Evolutionary conservation across 2,329 filamentous ascomycete genomes (phyloP).

Genomic region (Fusarium musae): DNA sequence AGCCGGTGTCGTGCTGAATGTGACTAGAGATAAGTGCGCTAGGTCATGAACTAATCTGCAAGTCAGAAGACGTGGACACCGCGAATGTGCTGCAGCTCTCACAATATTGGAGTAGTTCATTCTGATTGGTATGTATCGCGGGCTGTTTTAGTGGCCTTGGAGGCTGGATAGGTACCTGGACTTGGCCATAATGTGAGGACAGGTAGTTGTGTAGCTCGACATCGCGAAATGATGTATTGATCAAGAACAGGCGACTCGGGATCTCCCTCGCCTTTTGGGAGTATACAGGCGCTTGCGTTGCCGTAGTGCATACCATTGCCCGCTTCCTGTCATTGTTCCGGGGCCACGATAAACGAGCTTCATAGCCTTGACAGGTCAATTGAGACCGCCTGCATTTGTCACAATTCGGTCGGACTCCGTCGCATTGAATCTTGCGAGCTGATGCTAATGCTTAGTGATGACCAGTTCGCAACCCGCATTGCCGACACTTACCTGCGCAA

Average conservation of each 20-base stretch:
- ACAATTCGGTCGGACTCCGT: slow-evolving; percentile 21
- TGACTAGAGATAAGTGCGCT: slow-evolving; percentile 24
- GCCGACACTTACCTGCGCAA: slow-evolving; percentile 24
- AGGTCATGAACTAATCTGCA: slow-evolving; percentile 2
- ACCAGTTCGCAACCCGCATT: background rate
- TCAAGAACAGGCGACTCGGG: background rate
- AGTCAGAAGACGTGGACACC: background rate
- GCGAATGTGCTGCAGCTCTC: background rate
- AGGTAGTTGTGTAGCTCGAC: slow-evolving; percentile 1
- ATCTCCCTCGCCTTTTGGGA: background rate
- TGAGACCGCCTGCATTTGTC: slow-evolving; percentile 10
- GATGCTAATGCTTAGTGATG: background rate
- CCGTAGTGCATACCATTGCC: background rate
- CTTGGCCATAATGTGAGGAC: background rate
- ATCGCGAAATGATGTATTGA: slow-evolving; percentile 32
- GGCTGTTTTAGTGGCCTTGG: background rate
- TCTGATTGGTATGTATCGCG: background rate
- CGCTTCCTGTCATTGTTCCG: slow-evolving; percentile 20
- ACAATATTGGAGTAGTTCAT: slow-evolving; percentile 31
- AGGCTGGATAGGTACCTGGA: accelerated
- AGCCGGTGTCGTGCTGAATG: background rate
- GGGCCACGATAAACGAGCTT: slow-evolving; percentile 35
- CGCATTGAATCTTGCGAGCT: slow-evolving; percentile 39
- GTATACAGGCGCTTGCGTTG: background rate
- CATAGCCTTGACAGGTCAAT: slow-evolving; percentile 26